Percentiles rank a stretch among this genome's conserved stretches.
These are phyloP conservation scores for Dactylellina leptospora DNA, from an alignment of 2,329 filamentous ascomycete genomes.

Conservation along the genomic window DNA sequence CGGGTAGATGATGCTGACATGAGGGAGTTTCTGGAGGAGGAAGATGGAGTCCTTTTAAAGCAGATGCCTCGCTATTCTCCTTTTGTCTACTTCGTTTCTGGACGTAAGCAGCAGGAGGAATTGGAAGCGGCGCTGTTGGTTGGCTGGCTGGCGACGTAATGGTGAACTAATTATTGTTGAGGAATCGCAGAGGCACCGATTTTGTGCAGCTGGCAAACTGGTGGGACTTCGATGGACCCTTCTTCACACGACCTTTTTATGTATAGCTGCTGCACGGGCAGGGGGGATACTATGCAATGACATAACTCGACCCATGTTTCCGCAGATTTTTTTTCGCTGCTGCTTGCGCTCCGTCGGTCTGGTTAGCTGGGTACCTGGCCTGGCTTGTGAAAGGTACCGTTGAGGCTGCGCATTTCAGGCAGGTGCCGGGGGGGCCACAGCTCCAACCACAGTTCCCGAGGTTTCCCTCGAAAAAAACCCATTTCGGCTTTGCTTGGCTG, in stretches of 20 bases:
- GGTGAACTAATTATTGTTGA: slow-evolving; percentile 22
- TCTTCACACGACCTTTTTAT: slow-evolving; percentile 7
- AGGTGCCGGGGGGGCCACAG: slow-evolving; percentile 18
- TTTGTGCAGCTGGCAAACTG: slow-evolving; percentile 1
- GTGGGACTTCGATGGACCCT: slow-evolving; percentile 13
- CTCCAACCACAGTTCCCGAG: neutral
- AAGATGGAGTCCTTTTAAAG: slow-evolving; percentile 28
- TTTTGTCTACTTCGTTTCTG: neutral
- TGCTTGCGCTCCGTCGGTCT: neutral
- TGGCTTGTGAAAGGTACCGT: slow-evolving; percentile 51
- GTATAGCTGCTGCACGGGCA: slow-evolving; percentile 11
- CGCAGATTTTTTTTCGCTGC: slow-evolving; percentile 9
- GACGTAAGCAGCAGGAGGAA: slow-evolving; percentile 21
- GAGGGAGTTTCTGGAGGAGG: slow-evolving; percentile 9
- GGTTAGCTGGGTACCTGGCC: neutral
- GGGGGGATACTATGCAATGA: slow-evolving; percentile 27
- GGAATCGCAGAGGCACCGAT: slow-evolving; percentile 17
- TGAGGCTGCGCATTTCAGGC: slow-evolving; percentile 48
- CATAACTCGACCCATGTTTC: slow-evolving; percentile 23
- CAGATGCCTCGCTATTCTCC: neutral
- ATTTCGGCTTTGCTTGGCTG: too few species aligned
- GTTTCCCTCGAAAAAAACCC: too few species aligned
- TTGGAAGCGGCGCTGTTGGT: neutral
- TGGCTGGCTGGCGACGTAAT: slow-evolving; percentile 4
- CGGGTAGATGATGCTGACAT: slow-evolving; percentile 44